Evolutionary conservation across 2,329 filamentous ascomycete species (phyloP).

Genomic region (Fusarium agapanthi): DNA sequence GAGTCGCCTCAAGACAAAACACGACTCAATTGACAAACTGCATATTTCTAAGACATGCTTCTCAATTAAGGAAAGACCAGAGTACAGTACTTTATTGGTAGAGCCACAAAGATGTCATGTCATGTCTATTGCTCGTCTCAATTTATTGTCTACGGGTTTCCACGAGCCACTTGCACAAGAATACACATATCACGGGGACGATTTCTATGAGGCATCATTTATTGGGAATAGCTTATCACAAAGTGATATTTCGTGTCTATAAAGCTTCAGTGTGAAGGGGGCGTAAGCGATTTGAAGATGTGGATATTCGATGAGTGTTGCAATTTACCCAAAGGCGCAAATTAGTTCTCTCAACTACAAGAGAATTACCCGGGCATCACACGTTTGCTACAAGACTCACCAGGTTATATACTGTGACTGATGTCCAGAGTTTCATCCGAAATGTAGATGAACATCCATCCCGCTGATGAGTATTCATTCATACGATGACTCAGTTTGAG

Average conservation of each 20-base stretch:
- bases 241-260: background rate
- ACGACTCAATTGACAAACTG: background rate
- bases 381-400: background rate
- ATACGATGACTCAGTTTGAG: background rate
- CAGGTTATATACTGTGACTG: background rate
- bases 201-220: accelerated
- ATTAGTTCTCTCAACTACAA: too few relatives aligned
- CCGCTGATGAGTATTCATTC: background rate
- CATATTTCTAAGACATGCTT: background rate
- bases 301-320: background rate
- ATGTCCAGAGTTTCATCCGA: accelerated
- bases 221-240: background rate
- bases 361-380: background rate
- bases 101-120: background rate
- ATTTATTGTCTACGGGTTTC: background rate
- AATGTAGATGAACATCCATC: background rate
- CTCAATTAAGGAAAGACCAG: background rate
- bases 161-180: too few relatives aligned
- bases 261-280: background rate
- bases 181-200: accelerated
- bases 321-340: background rate
- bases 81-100: background rate
- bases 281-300: background rate
- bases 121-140: background rate
- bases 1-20: background rate